Conservation (phyloP, 768 basidiomycete genomes). For the Leucocoprinus sp. region DNA sequence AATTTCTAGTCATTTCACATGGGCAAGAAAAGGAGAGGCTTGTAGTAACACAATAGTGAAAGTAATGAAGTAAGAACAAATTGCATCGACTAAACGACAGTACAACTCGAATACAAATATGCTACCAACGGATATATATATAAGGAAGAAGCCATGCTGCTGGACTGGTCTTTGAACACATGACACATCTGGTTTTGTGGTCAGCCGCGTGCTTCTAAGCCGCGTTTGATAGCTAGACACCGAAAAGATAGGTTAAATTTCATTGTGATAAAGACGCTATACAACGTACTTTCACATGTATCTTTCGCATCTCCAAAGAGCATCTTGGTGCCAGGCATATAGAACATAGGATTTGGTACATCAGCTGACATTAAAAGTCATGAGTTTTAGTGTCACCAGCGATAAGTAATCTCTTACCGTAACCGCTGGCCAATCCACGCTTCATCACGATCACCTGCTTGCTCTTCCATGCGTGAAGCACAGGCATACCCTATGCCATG, state of each 20-base stretch:
- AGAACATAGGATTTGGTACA: conserved; percentile 92
- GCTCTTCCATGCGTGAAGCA: conserved; percentile 88
- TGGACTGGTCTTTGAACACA: neutral
- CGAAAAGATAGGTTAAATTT: conserved; percentile 7
- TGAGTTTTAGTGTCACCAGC: conserved; percentile 6
- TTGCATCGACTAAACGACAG: neutral
- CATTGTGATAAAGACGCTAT: neutral
- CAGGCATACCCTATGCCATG: conserved; percentile 66
- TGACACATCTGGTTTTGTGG: neutral
- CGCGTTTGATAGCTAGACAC: conserved; percentile 47
- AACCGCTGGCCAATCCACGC: conserved; percentile 81
- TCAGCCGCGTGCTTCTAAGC: conserved; percentile 31
- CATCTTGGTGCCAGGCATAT: conserved; percentile 87
- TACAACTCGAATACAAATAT: neutral
- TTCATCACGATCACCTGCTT: conserved; percentile 93
- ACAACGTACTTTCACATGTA: conserved; percentile 65
- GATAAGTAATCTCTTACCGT: conserved; percentile 41
- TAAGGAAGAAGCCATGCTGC: neutral
- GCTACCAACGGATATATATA: neutral
- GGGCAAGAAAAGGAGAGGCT: too few species aligned
- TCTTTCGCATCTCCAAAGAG: conserved; percentile 89
- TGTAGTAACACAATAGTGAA: neutral
- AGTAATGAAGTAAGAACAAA: neutral
- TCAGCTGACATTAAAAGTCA: conserved; percentile 44
- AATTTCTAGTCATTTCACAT: too few species aligned